phyloP scores from a whole-genome alignment of 305 asterid genomes.

The Withania somnifera region DNA sequence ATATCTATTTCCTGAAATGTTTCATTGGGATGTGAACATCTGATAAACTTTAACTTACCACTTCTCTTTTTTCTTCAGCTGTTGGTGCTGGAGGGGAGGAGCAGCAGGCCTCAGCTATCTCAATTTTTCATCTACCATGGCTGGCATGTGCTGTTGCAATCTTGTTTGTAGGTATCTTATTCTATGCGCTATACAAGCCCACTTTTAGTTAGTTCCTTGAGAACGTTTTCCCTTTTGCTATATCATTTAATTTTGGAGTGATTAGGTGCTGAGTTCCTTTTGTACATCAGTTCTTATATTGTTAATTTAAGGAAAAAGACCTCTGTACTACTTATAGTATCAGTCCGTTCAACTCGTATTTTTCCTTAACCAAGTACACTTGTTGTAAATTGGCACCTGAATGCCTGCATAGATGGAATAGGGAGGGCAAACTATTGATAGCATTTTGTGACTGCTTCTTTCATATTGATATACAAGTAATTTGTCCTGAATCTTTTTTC shows the following conservation, averaged over 20 bases:
- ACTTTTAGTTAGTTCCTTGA: background rate
- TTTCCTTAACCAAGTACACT: background rate
- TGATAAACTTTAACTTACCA: background rate
- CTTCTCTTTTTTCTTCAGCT: conserved; percentile 29
- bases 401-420: background rate
- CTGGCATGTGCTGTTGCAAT: conserved; percentile 64
- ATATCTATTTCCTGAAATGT: background rate
- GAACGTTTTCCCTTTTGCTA: background rate
- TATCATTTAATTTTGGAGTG: background rate
- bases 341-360: background rate
- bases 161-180: conserved; percentile 98
- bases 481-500: background rate
- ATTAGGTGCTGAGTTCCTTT: background rate
- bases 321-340: background rate
- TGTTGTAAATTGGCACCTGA: background rate
- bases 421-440: background rate
- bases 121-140: conserved; percentile 67
- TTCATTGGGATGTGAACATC: background rate
- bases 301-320: background rate
- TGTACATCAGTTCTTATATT: background rate
- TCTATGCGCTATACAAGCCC: conserved; percentile 28
- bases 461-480: background rate
- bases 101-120: conserved; percentile 57
- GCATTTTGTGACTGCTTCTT: background rate
- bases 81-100: conserved; percentile 99